Base-by-base conservation (phyloP, 2,329 filamentous ascomycete species). In the Arthroderma sp. region DNA sequence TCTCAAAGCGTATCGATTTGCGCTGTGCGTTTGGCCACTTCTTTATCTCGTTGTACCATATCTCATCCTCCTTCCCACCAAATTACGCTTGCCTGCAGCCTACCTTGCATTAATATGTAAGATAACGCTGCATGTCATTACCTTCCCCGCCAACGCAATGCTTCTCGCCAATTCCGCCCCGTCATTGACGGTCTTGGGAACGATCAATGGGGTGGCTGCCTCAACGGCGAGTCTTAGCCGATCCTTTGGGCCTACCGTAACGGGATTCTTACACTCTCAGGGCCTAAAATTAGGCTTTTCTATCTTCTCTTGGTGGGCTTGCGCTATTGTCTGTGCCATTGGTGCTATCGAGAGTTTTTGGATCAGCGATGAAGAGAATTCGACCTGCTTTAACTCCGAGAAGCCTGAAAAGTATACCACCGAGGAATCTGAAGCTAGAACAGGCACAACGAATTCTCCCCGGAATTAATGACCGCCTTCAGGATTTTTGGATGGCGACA, bases 231-330 rank as follows among this genome's bases (percentile, higher is more conserved):
- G 87, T 59, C 68, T 95, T 38, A 88, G 82, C 61, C 78, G 91
- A 44, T 87, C 87, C 0, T 82, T 95, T 50, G 89, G 89, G 0
- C 91, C 91, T 2, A 88, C 86, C 0, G 68, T 95, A 3, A 93
- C 88, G 3, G 91, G 91, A 1, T 69, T 87, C 29, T 73, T 96
- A 27, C 93, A 94, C 64, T 77, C 86, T 4, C 70, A 82, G 43
- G 91, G 91, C 42, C 74, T 93, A 32, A 74, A 79, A 52, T 74
- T 80, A 5, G 87, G 88, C 32, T 89, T 86, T 60, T 89, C 87
- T 4, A 87, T 87, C 15, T 71, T 95, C 31, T 83, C 87, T 0
- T 98, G 91, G 89, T 98, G 91, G 91, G 80, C 80, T 50, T 88
- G 82, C 52, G 86, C 83, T 6, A 56, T 83, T 3, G 78, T 95